Conservation (phyloP, 148 eudicot species). For the Cornus kousa region DNA sequence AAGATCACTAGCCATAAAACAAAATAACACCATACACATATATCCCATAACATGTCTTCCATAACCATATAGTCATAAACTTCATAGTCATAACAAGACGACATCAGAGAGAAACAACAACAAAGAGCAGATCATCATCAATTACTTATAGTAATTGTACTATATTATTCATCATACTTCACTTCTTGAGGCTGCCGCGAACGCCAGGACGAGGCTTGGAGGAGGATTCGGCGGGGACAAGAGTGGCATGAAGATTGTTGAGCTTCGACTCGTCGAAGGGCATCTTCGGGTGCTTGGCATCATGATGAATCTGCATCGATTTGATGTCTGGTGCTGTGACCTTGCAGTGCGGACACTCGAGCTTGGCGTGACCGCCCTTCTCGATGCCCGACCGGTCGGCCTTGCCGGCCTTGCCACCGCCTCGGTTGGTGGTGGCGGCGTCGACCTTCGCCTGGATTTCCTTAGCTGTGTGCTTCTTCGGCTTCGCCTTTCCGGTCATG, state of each 20-base stretch:
- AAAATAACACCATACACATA: not conserved
- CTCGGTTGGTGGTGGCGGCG: slow-evolving; percentile 79
- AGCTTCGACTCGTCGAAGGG: slow-evolving; percentile 74
- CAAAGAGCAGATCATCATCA: too few relatives aligned
- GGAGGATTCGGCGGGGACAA: slow-evolving; percentile 19
- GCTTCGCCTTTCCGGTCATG: slow-evolving; percentile 99
- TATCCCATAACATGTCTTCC: not conserved
- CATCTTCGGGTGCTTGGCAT: slow-evolving; percentile 77
- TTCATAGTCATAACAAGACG: not conserved
- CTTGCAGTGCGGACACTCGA: slow-evolving; percentile 89
- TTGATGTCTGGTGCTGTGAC: slow-evolving; percentile 81
- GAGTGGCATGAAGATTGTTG: slow-evolving; percentile 58
- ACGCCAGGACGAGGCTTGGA: slow-evolving; percentile 62
- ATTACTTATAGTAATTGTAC: not conserved
- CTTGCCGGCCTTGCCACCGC: slow-evolving; percentile 91
- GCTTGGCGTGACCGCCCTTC: slow-evolving; percentile 90
- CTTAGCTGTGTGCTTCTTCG: slow-evolving; percentile 99
- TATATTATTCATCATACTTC: not conserved
- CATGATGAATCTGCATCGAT: slow-evolving; percentile 96
- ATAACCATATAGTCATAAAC: not conserved
- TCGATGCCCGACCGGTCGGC: slow-evolving; percentile 65
- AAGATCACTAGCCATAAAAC: not conserved
- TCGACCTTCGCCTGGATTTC: slow-evolving; percentile 78
- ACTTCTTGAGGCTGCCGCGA: slow-evolving; percentile 86
- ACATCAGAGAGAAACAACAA: not conserved